Conservation (phyloP, 768 basidiomycete genomes). For the Pleurotus cornucopiae region DNA sequence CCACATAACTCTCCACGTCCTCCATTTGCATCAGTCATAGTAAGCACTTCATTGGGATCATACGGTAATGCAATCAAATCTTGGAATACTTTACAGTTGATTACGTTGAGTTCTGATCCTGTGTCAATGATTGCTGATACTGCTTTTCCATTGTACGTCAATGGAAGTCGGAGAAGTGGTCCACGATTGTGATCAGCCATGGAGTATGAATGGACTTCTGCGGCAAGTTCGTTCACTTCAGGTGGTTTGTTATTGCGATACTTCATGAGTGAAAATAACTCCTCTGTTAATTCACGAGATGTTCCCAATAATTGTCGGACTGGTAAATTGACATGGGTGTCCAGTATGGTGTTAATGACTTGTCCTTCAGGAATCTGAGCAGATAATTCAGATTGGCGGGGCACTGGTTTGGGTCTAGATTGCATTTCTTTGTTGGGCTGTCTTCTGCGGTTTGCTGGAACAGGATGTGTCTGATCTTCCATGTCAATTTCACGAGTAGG, state of each 20-base stretch:
- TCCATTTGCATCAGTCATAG: conserved; percentile 25
- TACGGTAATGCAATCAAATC: conserved; percentile 6
- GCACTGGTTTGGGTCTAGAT: no score
- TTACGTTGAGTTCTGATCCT: conserved; percentile 22
- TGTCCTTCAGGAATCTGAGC: neutral
- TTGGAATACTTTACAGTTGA: conserved; percentile 9
- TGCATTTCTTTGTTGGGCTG: neutral
- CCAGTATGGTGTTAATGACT: conserved; percentile 2
- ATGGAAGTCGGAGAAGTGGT: conserved; percentile 12
- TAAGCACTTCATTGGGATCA: conserved; percentile 8
- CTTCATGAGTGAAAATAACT: neutral
- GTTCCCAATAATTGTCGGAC: neutral
- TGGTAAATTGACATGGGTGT: neutral
- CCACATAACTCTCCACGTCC: conserved; percentile 17
- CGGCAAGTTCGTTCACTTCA: no score
- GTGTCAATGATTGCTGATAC: conserved; percentile 22
- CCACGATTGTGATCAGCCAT: neutral
- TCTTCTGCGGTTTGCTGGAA: neutral
- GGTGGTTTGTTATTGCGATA: no score
- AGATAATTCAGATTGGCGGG: conserved; percentile 4
- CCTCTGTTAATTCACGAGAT: neutral
- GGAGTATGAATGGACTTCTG: no score
- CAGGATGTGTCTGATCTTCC: neutral
- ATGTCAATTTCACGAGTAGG: neutral
- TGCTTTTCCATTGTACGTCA: conserved; percentile 2